phyloP scores from a whole-genome alignment of 129 eudicot species.

The Centella asiatica region DNA sequence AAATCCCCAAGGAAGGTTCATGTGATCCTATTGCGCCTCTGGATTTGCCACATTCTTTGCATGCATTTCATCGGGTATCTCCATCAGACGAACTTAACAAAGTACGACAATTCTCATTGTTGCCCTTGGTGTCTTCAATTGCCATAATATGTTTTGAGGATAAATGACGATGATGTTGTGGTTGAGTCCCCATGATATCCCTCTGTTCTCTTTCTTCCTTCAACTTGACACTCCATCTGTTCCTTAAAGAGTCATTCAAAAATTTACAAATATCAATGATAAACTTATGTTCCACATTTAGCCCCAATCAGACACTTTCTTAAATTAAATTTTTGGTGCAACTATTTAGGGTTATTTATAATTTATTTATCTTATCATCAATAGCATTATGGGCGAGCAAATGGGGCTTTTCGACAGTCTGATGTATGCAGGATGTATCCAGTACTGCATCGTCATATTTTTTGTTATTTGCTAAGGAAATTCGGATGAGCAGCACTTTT shows the following conservation, averaged over 20 bases:
- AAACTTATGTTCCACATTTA: no score
- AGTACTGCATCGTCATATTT: not conserved
- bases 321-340: no score
- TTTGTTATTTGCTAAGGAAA: no score
- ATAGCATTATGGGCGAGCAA: no score
- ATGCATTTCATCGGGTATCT: constrained; percentile 46
- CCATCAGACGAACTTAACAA: constrained; percentile 38
- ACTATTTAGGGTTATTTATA: no score
- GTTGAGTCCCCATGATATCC: not conserved
- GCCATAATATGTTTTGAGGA: not conserved
- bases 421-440: no score
- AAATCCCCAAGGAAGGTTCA: constrained; percentile 47
- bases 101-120: constrained; percentile 25
- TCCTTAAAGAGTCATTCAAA: no score
- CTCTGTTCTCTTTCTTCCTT: not conserved
- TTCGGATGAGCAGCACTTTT: no score
- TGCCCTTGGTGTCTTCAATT: not conserved
- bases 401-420: no score
- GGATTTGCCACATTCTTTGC: constrained; percentile 76
- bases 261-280: no score
- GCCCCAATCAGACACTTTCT: no score
- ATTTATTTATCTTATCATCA: no score
- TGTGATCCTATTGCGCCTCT: constrained; percentile 90
- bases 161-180: not conserved
- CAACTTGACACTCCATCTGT: not conserved